Conservation (phyloP, 441 rosid genomes). For the Aquilaria agallochum region DNA sequence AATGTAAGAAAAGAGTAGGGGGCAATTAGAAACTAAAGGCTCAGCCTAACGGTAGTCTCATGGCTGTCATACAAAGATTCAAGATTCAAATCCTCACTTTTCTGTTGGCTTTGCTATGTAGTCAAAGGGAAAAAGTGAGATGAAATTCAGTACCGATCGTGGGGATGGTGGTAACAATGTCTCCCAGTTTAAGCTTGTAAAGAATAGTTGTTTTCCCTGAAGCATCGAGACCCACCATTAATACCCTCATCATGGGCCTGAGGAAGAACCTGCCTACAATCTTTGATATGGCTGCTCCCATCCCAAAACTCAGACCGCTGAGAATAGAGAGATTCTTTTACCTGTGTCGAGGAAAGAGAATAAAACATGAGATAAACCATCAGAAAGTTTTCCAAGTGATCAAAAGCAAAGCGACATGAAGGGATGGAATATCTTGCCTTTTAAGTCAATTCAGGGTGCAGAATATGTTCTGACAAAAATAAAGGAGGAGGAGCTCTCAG, state of each 20-base stretch:
- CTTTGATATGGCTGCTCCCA: conserved; percentile 46
- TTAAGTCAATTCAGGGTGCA: conserved; percentile 12
- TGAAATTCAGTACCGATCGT: conserved; percentile 46
- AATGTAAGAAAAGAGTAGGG: background rate
- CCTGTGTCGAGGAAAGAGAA: background rate
- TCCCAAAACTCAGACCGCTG: conserved; percentile 7
- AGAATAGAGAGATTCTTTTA: background rate
- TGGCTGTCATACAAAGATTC: background rate
- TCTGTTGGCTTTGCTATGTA: background rate
- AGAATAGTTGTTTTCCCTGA: conserved; percentile 78
- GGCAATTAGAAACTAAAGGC: background rate
- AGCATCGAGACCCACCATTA: conserved; percentile 80
- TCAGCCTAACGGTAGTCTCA: conserved; percentile 1
- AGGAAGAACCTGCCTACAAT: conserved; percentile 38
- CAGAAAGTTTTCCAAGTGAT: conserved; percentile 2
- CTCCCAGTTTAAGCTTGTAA: conserved; percentile 71
- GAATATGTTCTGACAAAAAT: conserved; percentile 25
- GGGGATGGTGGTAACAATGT: conserved; percentile 46
- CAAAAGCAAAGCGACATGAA: conserved; percentile 6
- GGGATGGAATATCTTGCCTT: conserved; percentile 14
- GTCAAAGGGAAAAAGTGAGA: background rate
- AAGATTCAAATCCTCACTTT: background rate
- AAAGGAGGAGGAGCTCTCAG: conserved; percentile 10
- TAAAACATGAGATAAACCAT: conserved; percentile 5
- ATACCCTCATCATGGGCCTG: conserved; percentile 27